phyloP scores from a whole-genome alignment of 495 filamentous ascomycete species.

The Hyaloscypha bicolor region DNA sequence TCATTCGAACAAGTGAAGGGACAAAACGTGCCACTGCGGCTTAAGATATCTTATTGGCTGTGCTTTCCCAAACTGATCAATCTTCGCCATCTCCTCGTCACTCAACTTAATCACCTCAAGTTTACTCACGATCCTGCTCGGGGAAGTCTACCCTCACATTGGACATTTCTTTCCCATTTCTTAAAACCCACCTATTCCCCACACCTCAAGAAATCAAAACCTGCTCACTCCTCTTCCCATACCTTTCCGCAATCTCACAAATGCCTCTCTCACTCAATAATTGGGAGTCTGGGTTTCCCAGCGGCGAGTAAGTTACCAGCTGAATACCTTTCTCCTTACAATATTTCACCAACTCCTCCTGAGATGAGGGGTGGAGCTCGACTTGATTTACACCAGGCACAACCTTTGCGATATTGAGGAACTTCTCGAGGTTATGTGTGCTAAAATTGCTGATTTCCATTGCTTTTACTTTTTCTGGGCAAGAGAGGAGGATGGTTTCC shows the following conservation, averaged over 20 bases:
- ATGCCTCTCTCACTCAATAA: constrained; percentile 57
- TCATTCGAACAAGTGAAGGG: too few relatives aligned
- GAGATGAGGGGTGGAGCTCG: constrained; percentile 45
- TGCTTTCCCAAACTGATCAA: too few relatives aligned
- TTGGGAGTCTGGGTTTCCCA: constrained; percentile 44
- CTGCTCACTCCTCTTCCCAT: constrained; percentile 39
- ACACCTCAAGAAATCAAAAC: constrained; percentile 47
- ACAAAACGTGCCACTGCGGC: too few relatives aligned
- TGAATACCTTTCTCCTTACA: constrained; percentile 70
- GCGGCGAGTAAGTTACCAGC: constrained; percentile 69
- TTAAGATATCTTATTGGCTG: too few relatives aligned
- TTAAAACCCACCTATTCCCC: constrained; percentile 40
- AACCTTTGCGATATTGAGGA: constrained; percentile 51
- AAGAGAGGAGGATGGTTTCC: constrained; percentile 49
- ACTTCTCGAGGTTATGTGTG: constrained; percentile 24
- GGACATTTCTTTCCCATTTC: not conserved
- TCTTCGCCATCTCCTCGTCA: too few relatives aligned
- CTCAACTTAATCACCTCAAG: too few relatives aligned
- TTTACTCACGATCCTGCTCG: too few relatives aligned
- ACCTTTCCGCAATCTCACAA: constrained; percentile 41
- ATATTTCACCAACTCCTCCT: constrained; percentile 59
- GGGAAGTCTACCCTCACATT: too few relatives aligned
- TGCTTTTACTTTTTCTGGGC: constrained; percentile 68
- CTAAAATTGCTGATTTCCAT: constrained; percentile 80
- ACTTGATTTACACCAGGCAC: constrained; percentile 69